These are phyloP conservation scores for Verticillium longisporum DNA, from an alignment of 2,329 filamentous ascomycete species.

Conservation along the genomic window DNA sequence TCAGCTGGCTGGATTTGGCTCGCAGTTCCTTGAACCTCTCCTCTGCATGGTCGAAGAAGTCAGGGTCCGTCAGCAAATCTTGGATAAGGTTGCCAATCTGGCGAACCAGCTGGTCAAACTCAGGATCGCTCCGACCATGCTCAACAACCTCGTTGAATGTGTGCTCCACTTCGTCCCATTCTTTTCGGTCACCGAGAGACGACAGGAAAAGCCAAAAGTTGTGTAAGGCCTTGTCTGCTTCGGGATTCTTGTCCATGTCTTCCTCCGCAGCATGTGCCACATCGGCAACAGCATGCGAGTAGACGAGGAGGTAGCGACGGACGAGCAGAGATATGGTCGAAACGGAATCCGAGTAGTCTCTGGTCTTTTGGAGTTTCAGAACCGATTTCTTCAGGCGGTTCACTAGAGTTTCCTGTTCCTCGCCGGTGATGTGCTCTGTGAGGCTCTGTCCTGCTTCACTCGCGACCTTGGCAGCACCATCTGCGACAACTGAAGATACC, in stretches of 20 bases:
- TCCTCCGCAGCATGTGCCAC: constrained; percentile 60
- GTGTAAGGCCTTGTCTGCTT: constrained; percentile 65
- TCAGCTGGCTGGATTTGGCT: constrained; percentile 53
- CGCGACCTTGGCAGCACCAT: constrained; percentile 46
- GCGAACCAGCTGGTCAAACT: constrained; percentile 72
- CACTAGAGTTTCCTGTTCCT: constrained; percentile 66
- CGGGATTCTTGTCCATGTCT: constrained; percentile 66
- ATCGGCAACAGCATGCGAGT: constrained; percentile 66
- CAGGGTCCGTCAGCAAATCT: constrained; percentile 75
- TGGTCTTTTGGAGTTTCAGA: constrained; percentile 63
- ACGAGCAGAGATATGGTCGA: constrained; percentile 70
- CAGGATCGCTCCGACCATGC: constrained; percentile 69
- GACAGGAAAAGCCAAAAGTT: constrained; percentile 78
- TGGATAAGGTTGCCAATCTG: constrained; percentile 70
- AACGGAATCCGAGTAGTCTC: constrained; percentile 81
- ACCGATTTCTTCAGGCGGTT: constrained; percentile 73
- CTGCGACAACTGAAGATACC: constrained; percentile 44
- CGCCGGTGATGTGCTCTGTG: constrained; percentile 64
- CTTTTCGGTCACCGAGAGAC: constrained; percentile 66
- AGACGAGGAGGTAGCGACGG: constrained; percentile 69
- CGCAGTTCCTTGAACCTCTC: constrained; percentile 44
- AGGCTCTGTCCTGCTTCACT: constrained; percentile 61
- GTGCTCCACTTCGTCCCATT: constrained; percentile 70
- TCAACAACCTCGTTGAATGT: constrained; percentile 64
- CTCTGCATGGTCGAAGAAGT: constrained; percentile 73